A percentile compares a stretch with the other conserved stretches of the same genome.
phyloP scores from a whole-genome alignment of 805 yeast species.

The Schizosaccharomyces lindneri region DNA sequence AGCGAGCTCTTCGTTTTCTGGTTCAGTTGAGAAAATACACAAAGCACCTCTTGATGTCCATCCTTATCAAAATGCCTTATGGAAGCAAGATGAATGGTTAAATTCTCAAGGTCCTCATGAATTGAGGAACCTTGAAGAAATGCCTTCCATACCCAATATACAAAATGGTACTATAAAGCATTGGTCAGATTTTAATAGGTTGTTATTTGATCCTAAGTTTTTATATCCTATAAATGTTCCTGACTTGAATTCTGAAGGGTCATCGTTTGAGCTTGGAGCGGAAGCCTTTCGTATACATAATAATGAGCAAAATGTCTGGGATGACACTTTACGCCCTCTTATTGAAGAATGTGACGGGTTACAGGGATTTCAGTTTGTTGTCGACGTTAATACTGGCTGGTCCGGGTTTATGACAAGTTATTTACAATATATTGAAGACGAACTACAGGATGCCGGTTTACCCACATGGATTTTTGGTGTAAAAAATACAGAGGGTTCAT shows the following conservation, averaged over 20 bases:
- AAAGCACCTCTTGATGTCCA: background rate
- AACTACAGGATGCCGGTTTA: constrained; percentile 10
- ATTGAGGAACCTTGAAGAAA: too few species aligned
- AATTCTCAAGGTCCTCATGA: background rate
- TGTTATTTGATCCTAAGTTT: constrained; percentile 35
- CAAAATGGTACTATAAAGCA: constrained; percentile 18
- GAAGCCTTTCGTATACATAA: constrained; percentile 18
- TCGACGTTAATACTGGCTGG: constrained; percentile 62
- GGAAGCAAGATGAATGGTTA: background rate
- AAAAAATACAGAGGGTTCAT: too few species aligned
- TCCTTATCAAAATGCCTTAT: background rate
- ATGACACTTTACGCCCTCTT: constrained; percentile 29
- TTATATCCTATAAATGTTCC: background rate
- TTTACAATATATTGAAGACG: constrained; percentile 35
- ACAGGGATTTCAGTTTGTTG: constrained; percentile 39
- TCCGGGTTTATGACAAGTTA: constrained; percentile 38
- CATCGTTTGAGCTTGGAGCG: constrained; percentile 14
- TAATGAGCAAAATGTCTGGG: constrained; percentile 15
- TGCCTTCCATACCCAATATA: background rate
- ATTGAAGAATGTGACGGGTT: constrained; percentile 54
- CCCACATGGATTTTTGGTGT: background rate
- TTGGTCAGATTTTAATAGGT: constrained; percentile 59
- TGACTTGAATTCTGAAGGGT: constrained; percentile 20
- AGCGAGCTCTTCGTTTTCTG: background rate
- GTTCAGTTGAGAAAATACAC: constrained; percentile 3